Evolutionary conservation across 306 rosid genomes (phyloP).

Genomic region (Corylus avellana): DNA sequence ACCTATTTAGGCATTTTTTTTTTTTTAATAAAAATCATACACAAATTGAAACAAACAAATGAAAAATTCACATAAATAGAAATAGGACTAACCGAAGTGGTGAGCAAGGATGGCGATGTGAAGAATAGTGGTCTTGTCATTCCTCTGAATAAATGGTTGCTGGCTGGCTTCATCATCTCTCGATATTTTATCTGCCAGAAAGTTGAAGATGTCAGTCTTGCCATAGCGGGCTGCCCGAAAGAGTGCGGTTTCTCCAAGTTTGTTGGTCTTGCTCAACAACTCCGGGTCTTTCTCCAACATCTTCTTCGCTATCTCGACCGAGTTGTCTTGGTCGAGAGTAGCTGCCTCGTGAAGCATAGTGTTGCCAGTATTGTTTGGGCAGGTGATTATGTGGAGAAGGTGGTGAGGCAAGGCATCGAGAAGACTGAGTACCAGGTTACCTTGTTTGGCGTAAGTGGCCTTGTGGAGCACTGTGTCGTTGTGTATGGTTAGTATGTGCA

Average conservation of each 20-base stretch:
- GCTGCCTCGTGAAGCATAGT: background rate
- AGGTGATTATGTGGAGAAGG: background rate
- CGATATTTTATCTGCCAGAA: background rate
- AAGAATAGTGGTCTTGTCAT: background rate
- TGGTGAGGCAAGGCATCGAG: background rate
- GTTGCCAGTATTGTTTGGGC: background rate
- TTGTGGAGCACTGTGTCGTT: background rate
- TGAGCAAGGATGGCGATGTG: background rate
- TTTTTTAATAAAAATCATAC: background rate
- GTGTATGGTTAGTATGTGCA: background rate
- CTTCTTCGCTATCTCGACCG: background rate
- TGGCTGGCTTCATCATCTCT: background rate
- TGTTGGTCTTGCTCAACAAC: background rate
- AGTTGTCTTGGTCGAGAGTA: background rate
- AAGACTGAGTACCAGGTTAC: background rate
- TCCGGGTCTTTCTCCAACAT: background rate
- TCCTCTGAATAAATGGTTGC: background rate
- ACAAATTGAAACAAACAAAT: background rate
- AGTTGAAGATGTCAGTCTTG: background rate
- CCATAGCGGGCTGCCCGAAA: background rate
- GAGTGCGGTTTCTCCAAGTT: background rate
- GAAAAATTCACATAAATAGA: background rate
- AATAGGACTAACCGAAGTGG: background rate
- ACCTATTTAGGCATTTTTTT: background rate
- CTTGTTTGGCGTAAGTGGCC: background rate